Evolutionary conservation across 495 filamentous ascomycete species (phyloP), one percentile per base, ranked within the genome.

Genomic region (Hypoxylon fuscum): DNA sequence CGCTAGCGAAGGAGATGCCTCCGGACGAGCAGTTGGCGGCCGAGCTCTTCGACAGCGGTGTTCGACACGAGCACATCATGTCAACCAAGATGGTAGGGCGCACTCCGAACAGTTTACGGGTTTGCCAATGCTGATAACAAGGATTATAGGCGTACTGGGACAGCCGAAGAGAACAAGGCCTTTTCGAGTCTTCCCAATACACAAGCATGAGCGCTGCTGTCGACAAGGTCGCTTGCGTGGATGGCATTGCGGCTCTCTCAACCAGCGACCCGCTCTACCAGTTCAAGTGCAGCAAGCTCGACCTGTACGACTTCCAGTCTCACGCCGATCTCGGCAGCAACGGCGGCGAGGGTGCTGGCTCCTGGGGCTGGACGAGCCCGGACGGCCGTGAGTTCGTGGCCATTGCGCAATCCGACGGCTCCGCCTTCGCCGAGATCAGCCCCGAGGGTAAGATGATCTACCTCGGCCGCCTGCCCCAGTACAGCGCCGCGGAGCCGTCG

Each of bases 361-460:
- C 75, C 0, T 80, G 76, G 77, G 84, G 83, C 1, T 86, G 85
- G 84, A 86, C 85, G 1, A 82, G 78, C 6, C 62, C 66, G 0
- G 72, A 77, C n/a, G 84, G 82, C n/a, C 79, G 83, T 10, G 84
- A 87, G 54, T 81, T 87, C 66, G 74, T 83, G 21, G 83, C 80
- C 27, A 77, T 87, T 35, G 83, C 77, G 1, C 84, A 87, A 59
- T 74, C 74, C 22, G 85, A 87, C 49, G 85, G 84, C 12, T 68
- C 85, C 1, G 78, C 85, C 0, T 87, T 87, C 55, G 78, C 79
- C 15, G 83, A 87, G 66, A 75, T 85, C 60, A 76, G 67, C 50
- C 22, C 69, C 12, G 68, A 72, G 34, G 84, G 84, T n/a, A 77
- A 79, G 44, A 66, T 87, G 10, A 60, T 75, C 35, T 87, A 87